Evolutionary conservation across 495 filamentous ascomycete species (phyloP).

Genomic region (Paragyromitra xinjiangensis): DNA sequence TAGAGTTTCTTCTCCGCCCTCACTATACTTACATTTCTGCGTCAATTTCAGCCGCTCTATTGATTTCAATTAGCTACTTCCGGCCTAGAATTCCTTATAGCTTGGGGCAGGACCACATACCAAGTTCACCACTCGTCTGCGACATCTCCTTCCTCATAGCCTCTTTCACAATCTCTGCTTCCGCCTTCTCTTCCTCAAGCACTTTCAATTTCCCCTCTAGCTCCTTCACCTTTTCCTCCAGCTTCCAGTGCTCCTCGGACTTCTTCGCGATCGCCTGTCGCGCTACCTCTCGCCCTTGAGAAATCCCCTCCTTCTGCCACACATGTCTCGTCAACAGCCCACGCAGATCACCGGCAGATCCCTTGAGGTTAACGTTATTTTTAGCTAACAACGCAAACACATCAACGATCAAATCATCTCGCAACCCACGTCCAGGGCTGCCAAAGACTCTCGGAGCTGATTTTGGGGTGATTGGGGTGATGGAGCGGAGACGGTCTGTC

Average conservation of each 20-base stretch:
- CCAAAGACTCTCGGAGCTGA: constrained; percentile 10
- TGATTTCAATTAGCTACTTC: neutral
- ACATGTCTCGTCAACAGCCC: constrained; percentile 22
- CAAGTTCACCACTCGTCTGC: neutral
- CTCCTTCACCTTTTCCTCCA: neutral
- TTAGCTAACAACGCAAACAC: constrained; percentile 14
- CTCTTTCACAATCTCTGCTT: neutral
- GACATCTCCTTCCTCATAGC: constrained; percentile 3
- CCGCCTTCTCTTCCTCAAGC: constrained; percentile 6
- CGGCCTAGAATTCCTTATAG: neutral
- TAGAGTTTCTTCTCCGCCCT: neutral
- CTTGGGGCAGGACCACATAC: constrained; percentile 8
- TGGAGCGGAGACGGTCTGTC: neutral
- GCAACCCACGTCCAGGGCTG: constrained; percentile 34
- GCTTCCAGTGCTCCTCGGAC: neutral
- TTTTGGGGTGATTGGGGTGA: constrained; percentile 8
- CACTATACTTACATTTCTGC: constrained; percentile 19
- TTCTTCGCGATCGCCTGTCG: constrained; percentile 16
- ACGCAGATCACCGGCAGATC: constrained; percentile 5
- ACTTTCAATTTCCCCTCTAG: neutral
- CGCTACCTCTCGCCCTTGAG: constrained; percentile 28
- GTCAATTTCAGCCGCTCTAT: constrained; percentile 28
- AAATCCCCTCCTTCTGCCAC: constrained; percentile 41
- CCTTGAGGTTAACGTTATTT: constrained; percentile 19
- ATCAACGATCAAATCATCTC: constrained; percentile 27